These are phyloP conservation scores for Lentinula boryana DNA, from an alignment of 768 basidiomycete genomes.

Conservation along the genomic window DNA sequence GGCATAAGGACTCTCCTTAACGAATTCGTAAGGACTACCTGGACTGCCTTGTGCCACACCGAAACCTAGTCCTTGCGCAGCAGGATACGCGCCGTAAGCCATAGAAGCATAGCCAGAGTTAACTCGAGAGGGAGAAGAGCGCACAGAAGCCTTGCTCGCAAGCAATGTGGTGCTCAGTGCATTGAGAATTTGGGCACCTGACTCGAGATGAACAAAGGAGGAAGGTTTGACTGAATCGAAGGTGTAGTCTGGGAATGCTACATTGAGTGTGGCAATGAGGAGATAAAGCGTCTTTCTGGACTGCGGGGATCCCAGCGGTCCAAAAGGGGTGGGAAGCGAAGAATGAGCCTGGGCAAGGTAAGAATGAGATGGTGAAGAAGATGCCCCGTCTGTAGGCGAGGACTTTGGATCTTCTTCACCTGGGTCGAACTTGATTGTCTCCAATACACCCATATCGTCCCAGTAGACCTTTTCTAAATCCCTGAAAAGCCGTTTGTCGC, in stretches of 20 bases:
- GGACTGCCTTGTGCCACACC: background rate
- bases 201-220: slow-evolving; percentile 84
- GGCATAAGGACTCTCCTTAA: slow-evolving; percentile 56
- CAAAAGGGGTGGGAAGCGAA: slow-evolving; percentile 82
- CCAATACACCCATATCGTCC: slow-evolving; percentile 26
- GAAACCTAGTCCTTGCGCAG: background rate
- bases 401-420: background rate
- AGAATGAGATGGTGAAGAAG: slow-evolving; percentile 80
- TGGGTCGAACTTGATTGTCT: slow-evolving; percentile 1
- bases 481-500: slow-evolving; percentile 95
- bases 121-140: slow-evolving; percentile 36
- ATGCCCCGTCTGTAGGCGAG: slow-evolving; percentile 52
- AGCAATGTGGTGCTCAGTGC: slow-evolving; percentile 80
- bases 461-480: slow-evolving; percentile 82
- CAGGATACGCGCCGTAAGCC: slow-evolving; percentile 5
- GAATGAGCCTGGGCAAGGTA: slow-evolving; percentile 69
- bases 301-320: slow-evolving; percentile 78
- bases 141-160: slow-evolving; percentile 41
- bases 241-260: slow-evolving; percentile 96
- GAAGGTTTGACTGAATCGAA: slow-evolving; percentile 89
- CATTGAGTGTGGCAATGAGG: slow-evolving; percentile 93
- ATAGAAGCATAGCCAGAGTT: background rate
- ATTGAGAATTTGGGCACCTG: slow-evolving; percentile 73
- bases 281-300: slow-evolving; percentile 92
- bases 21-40: slow-evolving; percentile 42